Evolutionary conservation across 2,329 filamentous ascomycete species (phyloP).

Genomic region (Aspergillus pseudoterreus): DNA sequence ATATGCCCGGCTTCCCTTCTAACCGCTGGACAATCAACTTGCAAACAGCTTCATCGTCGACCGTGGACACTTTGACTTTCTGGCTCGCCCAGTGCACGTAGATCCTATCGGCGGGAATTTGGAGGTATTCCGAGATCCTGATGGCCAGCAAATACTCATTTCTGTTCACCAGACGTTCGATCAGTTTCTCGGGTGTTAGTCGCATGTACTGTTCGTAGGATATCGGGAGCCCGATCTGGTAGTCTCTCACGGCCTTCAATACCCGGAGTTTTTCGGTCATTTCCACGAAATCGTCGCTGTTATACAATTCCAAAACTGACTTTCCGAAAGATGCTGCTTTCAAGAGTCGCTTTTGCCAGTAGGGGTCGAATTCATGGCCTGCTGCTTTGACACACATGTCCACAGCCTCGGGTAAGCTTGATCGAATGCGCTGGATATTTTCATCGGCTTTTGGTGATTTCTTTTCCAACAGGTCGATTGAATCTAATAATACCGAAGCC

Average conservation of each 20-base stretch:
- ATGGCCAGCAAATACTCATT: conserved; percentile 89
- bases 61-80: conserved; percentile 80
- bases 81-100: conserved; percentile 97
- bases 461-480: conserved; percentile 82
- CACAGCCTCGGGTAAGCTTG: conserved; percentile 85
- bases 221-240: conserved; percentile 82
- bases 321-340: conserved; percentile 97
- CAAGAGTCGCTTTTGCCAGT: conserved; percentile 94
- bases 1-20: conserved; percentile 84
- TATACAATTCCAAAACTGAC: conserved; percentile 94
- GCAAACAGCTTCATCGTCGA: conserved; percentile 85
- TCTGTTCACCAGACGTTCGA: conserved; percentile 79
- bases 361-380: conserved; percentile 81
- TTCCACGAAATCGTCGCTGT: conserved; percentile 97
- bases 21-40: conserved; percentile 81
- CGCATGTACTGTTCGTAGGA: conserved; percentile 93
- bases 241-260: conserved; percentile 86
- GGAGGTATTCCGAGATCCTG: conserved; percentile 81
- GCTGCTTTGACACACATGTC: conserved; percentile 91
- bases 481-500: conserved; percentile 88
- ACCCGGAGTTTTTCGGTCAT: conserved; percentile 95
- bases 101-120: conserved; percentile 80
- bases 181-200: conserved; percentile 82
- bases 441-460: conserved; percentile 97
- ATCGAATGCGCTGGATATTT: conserved; percentile 89